These are phyloP conservation scores for Raphanus hybrid DNA, from an alignment of 441 rosid genomes.

Conservation along the genomic window DNA sequence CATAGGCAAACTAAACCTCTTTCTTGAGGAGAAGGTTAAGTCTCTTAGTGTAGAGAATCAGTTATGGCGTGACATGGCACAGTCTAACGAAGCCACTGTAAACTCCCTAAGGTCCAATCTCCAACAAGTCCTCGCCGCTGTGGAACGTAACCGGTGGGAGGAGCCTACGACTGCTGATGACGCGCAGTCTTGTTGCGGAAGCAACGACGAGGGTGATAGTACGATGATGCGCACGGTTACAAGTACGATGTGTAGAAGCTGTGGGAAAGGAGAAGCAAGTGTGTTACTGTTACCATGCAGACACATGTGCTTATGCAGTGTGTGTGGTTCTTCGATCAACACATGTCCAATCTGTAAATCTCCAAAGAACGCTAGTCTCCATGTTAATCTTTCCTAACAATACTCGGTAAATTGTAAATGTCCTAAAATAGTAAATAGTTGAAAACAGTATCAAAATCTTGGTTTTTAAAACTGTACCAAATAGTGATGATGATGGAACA, in stretches of 20 bases:
- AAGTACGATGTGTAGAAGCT: slow-evolving; percentile 53
- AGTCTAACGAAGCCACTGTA: slow-evolving; percentile 74
- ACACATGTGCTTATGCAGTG: slow-evolving; percentile 79
- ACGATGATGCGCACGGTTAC: slow-evolving; percentile 32
- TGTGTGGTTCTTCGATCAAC: slow-evolving; percentile 62
- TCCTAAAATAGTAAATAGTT: slow-evolving; percentile 37
- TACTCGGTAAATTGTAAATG: slow-evolving; percentile 26
- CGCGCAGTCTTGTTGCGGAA: slow-evolving; percentile 78
- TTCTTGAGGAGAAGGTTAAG: slow-evolving; percentile 67
- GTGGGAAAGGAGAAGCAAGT: slow-evolving; percentile 67
- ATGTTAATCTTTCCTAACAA: slow-evolving; percentile 62
- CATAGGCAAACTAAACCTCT: slow-evolving; percentile 71
- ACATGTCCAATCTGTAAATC: slow-evolving; percentile 81
- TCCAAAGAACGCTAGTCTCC: slow-evolving; percentile 67
- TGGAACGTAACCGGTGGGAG: slow-evolving; percentile 35
- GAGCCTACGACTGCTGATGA: slow-evolving; percentile 55
- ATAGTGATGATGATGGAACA: slow-evolving; percentile 24
- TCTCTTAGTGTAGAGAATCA: slow-evolving; percentile 73
- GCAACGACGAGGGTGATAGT: slow-evolving; percentile 43
- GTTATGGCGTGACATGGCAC: slow-evolving; percentile 87
- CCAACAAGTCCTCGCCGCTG: slow-evolving; percentile 61
- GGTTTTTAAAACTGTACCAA: slow-evolving; percentile 14
- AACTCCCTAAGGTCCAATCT: slow-evolving; percentile 69
- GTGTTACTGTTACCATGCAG: slow-evolving; percentile 83
- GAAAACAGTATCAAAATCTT: neutral